phyloP scores from a whole-genome alignment of 2,329 filamentous ascomycete species.

The Botryotinia globosa region DNA sequence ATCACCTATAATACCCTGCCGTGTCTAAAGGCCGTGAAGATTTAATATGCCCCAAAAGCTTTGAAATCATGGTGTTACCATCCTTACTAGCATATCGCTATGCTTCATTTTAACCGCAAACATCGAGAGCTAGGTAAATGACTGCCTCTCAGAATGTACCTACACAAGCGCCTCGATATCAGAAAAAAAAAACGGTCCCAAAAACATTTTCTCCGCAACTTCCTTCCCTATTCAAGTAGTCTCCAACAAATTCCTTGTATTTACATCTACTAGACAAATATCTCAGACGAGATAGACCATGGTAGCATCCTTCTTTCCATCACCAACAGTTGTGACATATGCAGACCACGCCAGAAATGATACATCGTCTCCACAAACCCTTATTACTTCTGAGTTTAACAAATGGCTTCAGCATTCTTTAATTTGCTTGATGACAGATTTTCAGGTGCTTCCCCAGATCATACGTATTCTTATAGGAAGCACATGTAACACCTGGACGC shows the following conservation, averaged over 20 bases:
- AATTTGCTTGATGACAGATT: background rate
- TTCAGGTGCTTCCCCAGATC: background rate
- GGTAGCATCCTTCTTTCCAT: background rate
- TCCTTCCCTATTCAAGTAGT: background rate
- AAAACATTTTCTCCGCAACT: background rate
- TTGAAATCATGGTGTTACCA: background rate
- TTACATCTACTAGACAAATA: background rate
- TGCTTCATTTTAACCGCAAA: constrained; percentile 1
- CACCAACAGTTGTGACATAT: background rate
- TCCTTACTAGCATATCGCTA: background rate
- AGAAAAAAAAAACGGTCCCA: background rate
- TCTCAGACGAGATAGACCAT: constrained; percentile 4
- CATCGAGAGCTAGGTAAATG: background rate
- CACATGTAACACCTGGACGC: constrained; percentile 2
- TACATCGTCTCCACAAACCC: background rate
- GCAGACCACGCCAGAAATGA: background rate
- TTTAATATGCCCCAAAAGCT: background rate
- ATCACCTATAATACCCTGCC: constrained; percentile 7
- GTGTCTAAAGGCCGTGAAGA: background rate
- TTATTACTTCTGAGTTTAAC: background rate
- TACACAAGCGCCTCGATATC: background rate
- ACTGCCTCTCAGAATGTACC: background rate
- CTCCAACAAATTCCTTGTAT: background rate
- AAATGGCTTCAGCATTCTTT: background rate
- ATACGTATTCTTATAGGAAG: background rate